Evolutionary conservation across 2,329 filamentous ascomycete species (phyloP).

Genomic region (Fusarium austroafricanum): DNA sequence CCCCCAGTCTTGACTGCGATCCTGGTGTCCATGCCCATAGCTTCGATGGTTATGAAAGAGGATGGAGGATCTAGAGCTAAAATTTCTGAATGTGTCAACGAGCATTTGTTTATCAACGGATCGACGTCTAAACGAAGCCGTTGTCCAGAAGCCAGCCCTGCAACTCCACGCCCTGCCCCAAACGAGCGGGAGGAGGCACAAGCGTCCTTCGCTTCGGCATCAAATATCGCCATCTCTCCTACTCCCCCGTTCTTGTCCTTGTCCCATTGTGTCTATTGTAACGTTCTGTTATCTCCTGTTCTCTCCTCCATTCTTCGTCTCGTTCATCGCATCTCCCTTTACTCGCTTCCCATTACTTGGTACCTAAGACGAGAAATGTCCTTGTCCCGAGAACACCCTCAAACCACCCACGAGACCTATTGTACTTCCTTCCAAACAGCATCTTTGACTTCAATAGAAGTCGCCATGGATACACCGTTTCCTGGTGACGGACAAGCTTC

Average conservation of each 20-base stretch:
- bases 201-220: conserved; percentile 41
- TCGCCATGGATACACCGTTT: conserved; percentile 47
- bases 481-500: conserved; percentile 45
- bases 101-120: conserved; percentile 43
- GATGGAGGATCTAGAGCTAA: conserved; percentile 32
- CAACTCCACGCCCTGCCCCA: conserved; percentile 36
- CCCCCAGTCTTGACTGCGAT: conserved; percentile 31
- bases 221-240: conserved; percentile 44
- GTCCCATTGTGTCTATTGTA: conserved; percentile 47
- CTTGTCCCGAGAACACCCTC: conserved; percentile 29
- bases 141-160: conserved; percentile 37
- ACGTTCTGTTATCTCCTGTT: conserved; percentile 38
- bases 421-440: conserved; percentile 35
- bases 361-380: conserved; percentile 33
- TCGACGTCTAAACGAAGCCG: conserved; percentile 33
- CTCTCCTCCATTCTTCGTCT: conserved; percentile 28
- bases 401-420: conserved; percentile 40
- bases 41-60: conserved; percentile 34
- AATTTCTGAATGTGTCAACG: conserved; percentile 34
- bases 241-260: conserved; percentile 39
- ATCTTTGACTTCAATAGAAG: conserved; percentile 27
- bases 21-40: conserved; percentile 34
- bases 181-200: conserved; percentile 41
- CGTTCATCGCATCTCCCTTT: conserved; percentile 23
- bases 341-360: conserved; percentile 32